Percentiles rank a stretch among this genome's conserved stretches.
Conservation (phyloP, 1,284 basidiomycete genomes). For the Hymenochaete sp. region DNA sequence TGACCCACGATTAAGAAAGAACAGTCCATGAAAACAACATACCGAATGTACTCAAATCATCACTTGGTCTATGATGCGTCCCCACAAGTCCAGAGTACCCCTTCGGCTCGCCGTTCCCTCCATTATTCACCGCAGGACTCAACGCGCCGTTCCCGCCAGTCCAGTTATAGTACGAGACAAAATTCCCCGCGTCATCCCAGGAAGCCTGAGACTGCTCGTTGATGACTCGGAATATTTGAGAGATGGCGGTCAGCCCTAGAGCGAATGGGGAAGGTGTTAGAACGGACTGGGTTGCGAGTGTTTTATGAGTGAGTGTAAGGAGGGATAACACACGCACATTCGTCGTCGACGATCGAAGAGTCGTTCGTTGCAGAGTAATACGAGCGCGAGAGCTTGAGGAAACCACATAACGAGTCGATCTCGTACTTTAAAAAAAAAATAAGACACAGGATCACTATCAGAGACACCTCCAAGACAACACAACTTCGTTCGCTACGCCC, state of each 20-base stretch:
- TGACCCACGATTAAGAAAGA: neutral
- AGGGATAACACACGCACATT: conserved; percentile 38
- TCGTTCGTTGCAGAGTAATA: conserved; percentile 67
- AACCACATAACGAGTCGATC: conserved; percentile 65
- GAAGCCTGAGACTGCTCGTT: conserved; percentile 66
- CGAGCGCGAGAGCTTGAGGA: conserved; percentile 65
- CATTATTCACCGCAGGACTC: conserved; percentile 55
- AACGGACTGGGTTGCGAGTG: neutral
- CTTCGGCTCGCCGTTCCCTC: conserved; percentile 22
- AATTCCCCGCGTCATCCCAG: conserved; percentile 61
- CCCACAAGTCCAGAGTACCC: conserved; percentile 40
- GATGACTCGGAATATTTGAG: conserved; percentile 66
- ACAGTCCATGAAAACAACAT: conserved; percentile 17
- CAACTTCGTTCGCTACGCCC: no score
- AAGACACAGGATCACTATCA: neutral
- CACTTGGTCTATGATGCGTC: conserved; percentile 68
- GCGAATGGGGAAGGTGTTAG: conserved; percentile 1
- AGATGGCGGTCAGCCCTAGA: conserved; percentile 59
- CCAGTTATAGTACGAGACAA: conserved; percentile 73
- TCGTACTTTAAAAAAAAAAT: conserved; percentile 45
- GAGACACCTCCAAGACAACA: no score
- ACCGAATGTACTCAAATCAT: conserved; percentile 65
- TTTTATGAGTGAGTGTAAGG: neutral
- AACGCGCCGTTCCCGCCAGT: conserved; percentile 56
- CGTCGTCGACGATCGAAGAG: conserved; percentile 57